These are phyloP conservation scores for Pluteus cervinus DNA, from an alignment of 768 basidiomycete species.

Conservation along the genomic window DNA sequence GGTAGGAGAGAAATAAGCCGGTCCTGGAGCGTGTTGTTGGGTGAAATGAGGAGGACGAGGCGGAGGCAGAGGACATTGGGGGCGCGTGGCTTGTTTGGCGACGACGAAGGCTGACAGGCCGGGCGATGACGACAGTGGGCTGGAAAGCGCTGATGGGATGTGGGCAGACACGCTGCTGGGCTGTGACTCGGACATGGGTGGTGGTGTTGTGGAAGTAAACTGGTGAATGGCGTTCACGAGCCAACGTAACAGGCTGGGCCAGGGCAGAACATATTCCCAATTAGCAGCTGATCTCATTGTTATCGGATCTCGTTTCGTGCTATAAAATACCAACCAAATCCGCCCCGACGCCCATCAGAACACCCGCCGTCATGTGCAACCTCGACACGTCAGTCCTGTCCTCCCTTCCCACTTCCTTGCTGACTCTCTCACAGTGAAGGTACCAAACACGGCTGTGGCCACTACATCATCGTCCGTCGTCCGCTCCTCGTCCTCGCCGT, in stretches of 20 bases:
- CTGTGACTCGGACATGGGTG: too few relatives aligned
- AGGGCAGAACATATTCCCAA: neutral
- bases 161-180: too few relatives aligned
- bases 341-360: too few relatives aligned
- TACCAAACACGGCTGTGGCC: conserved; percentile 71
- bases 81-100: conserved; percentile 20
- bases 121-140: too few relatives aligned
- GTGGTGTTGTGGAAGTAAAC: too few relatives aligned
- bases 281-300: neutral
- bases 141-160: too few relatives aligned
- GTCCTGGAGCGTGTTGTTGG: conserved; percentile 79
- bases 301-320: too few relatives aligned
- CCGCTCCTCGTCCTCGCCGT: conserved; percentile 7
- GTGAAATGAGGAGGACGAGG: conserved; percentile 21
- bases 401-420: conserved; percentile 10
- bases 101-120: too few relatives aligned
- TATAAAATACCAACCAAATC: too few relatives aligned
- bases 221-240: too few relatives aligned
- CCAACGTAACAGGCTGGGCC: too few relatives aligned
- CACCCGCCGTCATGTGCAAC: conserved; percentile 43
- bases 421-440: conserved; percentile 51
- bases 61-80: conserved; percentile 9
- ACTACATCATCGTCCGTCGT: conserved; percentile 61
- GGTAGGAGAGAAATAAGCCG: conserved; percentile 88
- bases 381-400: conserved; percentile 42